Evolutionary conservation across 345 rosid genomes (phyloP), one percentile per base, ranked within the genome.

Genomic region (Rhodomyrtus tomentosa): DNA sequence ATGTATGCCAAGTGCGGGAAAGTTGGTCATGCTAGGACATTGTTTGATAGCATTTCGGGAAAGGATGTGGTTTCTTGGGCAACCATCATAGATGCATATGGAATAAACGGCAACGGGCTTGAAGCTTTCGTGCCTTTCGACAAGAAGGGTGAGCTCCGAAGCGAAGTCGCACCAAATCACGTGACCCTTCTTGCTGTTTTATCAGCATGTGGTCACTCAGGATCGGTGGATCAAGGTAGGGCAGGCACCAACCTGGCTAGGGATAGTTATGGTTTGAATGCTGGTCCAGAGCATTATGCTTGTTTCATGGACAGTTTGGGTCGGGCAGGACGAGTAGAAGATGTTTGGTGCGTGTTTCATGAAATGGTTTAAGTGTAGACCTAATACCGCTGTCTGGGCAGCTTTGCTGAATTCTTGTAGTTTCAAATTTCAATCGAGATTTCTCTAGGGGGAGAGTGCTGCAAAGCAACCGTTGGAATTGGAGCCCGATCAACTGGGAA

Each of bases 161-260:
- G 88, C 13, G 79, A 84, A 55, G 91, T 92, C 55, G 84, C 40
- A 32, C 93, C 96, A 11, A 95, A 94, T 89, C 89, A 94, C 14
- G 93, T 94, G 80, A 94, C 98, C 76, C 92, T 95, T 90, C 96
- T 95, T 2, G 92, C 93, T 81, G 91, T 95, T 82, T 84, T 94
- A 87, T 93, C 96, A 16, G 98, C 96, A 82, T 95, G 98, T 87
- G 94, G 92, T 55, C 96, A 94, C 88, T 90, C 96, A 24, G 96
- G 95, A 24, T 82, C 92, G 68, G 93, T 95, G 84, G 90, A 92
- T 84, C 92, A 93, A 89, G 92, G 94, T 83, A 84, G 83, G n/a
- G 84, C 87, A 51, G 89, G 93, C 84, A 93, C 93, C 82, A 21
- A 84, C 62, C 83, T 87, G 86, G 93, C 89, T 89, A 91, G 83